Evolutionary conservation across 495 filamentous ascomycete genomes (phyloP), one percentile per base, ranked within the genome.

Genomic region (Penicillium atrosanguineum): DNA sequence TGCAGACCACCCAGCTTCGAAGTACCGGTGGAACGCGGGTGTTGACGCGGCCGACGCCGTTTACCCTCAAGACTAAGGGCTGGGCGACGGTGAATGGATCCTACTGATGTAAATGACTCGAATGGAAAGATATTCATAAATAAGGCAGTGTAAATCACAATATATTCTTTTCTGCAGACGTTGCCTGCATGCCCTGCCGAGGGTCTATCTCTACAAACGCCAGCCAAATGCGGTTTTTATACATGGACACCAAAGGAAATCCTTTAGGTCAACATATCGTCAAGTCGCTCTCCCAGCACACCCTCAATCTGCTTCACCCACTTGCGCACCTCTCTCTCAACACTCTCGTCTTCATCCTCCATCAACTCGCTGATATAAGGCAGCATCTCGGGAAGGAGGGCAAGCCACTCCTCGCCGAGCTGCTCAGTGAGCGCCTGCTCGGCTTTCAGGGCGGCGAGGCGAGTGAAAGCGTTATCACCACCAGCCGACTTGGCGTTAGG

Each of bases 321-420:
- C 50, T 83, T 80, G 64, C 87, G 77, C 8, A 89, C 89, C 75
- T 96, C 93, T 59, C 84, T 74, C 77, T 97, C 94, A 37, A 98
- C 92, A 21, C 69, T 75, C 70, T 97, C 93, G 57, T 97, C 90
- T 57, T 96, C 94, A 68, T 98, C 94, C 69, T 98, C 95, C 76
- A 94, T 87, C 56, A 95, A 63, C 71, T 98, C 94, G 55, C 87
- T 92, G 46, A 98, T 94, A 49, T 89, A 88, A 29, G 94, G 94
- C 59, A 97, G 73, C 85, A 96, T 96, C 79, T 98, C 93, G 0
- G 92, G 89, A 67, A 97, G 70, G 68, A 92, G 76, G 2, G 83
- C 79, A 53, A 97, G 69, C 95, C 95, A 97, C 58, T 97, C 94
- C 60, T 97, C 90, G 20, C 90, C 91, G 20, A 97, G 69, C 48